phyloP scores from a whole-genome alignment of 2,329 filamentous ascomycete genomes.

The Aspergillus transmontanensis region DNA sequence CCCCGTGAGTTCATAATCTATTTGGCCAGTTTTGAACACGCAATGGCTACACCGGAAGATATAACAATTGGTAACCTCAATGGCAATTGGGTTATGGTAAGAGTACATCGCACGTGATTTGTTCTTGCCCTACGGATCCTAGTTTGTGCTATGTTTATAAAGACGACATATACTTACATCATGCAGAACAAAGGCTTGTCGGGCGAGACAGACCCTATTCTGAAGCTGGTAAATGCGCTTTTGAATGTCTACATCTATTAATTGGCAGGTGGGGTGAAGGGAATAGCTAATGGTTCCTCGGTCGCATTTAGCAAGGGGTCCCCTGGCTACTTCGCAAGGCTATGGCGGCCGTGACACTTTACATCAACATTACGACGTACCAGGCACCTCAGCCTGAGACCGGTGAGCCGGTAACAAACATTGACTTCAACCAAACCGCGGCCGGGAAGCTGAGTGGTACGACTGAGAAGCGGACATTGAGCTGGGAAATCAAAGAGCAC shows the following conservation, averaged over 20 bases:
- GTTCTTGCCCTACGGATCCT: background rate
- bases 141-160: background rate
- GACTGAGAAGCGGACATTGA: background rate
- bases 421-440: background rate
- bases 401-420: background rate
- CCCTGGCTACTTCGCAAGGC: background rate
- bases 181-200: background rate
- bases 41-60: background rate
- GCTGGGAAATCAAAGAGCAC: background rate
- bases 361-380: background rate
- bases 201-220: background rate
- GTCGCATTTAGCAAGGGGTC: background rate
- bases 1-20: no score
- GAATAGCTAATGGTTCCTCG: background rate
- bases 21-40: no score
- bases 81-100: background rate
- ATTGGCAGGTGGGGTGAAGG: accelerated
- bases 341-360: background rate
- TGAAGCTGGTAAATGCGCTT: background rate
- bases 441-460: background rate
- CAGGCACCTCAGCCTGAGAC: background rate
- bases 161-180: background rate
- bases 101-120: background rate
- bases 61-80: background rate
- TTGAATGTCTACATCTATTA: background rate